Evolutionary conservation across 108 stramenopile species (phyloP).

Genomic region (Stephanodiscus minutulus): DNA sequence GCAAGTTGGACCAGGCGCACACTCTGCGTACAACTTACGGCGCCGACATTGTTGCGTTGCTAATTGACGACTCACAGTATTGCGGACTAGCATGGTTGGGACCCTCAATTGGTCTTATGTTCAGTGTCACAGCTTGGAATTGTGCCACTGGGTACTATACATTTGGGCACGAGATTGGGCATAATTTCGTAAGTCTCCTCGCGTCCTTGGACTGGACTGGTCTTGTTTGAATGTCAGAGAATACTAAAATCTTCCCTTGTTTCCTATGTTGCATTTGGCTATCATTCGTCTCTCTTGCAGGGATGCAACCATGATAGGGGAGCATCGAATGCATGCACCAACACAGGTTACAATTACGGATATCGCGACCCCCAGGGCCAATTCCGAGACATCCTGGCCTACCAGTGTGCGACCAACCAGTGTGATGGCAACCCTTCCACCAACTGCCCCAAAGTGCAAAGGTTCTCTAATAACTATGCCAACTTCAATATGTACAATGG

Average conservation of each 20-base stretch:
- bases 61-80: neutral
- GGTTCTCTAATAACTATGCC: slow-evolving; percentile 17
- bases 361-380: slow-evolving; percentile 6
- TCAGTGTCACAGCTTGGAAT: slow-evolving; percentile 17
- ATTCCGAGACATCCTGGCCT: slow-evolving; percentile 17
- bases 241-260: too few relatives aligned
- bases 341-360: slow-evolving; percentile 9
- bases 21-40: neutral
- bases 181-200: slow-evolving; percentile 13
- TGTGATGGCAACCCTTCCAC: neutral
- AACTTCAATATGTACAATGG: neutral
- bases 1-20: slow-evolving; percentile 20
- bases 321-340: slow-evolving; percentile 1
- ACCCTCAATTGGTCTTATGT: neutral
- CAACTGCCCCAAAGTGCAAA: slow-evolving; percentile 16
- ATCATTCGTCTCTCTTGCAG: neutral
- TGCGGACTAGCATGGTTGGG: neutral
- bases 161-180: slow-evolving; percentile 29
- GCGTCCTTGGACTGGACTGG: neutral
- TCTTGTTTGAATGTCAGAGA: neutral
- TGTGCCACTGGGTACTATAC: slow-evolving; percentile 19
- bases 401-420: slow-evolving; percentile 7
- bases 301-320: slow-evolving; percentile 30
- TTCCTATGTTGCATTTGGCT: neutral
- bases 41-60: slow-evolving; percentile 24